These are phyloP conservation scores for Diaporthe australafricana DNA, from an alignment of 2,329 filamentous ascomycete species.

Conservation along the genomic window DNA sequence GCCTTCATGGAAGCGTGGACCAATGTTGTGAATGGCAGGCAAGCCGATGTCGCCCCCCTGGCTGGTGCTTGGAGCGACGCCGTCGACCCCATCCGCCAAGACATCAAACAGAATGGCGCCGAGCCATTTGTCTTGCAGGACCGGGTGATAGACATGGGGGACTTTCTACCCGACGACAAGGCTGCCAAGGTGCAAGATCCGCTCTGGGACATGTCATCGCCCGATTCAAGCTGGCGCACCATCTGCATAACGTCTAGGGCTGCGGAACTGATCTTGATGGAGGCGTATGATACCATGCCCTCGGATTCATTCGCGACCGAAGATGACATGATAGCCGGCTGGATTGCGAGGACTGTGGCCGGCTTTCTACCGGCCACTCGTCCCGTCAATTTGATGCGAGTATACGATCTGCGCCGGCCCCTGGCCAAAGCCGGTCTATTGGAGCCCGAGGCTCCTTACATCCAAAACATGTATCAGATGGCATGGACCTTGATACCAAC, in stretches of 20 bases:
- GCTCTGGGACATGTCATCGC: neutral
- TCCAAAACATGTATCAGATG: constrained; percentile 1
- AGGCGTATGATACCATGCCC: neutral
- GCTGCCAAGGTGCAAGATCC: neutral
- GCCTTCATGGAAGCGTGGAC: neutral
- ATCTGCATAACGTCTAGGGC: neutral
- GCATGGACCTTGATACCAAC: neutral
- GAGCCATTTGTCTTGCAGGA: neutral
- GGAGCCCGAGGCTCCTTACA: neutral
- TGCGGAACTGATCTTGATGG: neutral
- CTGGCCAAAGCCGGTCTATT: neutral
- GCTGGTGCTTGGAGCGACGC: neutral
- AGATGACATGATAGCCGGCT: neutral
- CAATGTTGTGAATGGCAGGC: neutral
- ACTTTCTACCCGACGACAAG: neutral
- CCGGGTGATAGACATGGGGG: neutral
- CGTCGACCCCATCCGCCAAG: neutral
- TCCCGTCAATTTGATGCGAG: neutral
- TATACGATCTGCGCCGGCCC: neutral
- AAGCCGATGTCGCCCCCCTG: neutral
- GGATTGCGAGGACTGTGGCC: neutral
- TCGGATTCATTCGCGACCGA: neutral
- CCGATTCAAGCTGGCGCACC: neutral
- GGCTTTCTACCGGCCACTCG: neutral
- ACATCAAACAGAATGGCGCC: neutral